Base-by-base conservation (phyloP, 306 rosid genomes). In the Amphicarpaea edgeworthii region DNA sequence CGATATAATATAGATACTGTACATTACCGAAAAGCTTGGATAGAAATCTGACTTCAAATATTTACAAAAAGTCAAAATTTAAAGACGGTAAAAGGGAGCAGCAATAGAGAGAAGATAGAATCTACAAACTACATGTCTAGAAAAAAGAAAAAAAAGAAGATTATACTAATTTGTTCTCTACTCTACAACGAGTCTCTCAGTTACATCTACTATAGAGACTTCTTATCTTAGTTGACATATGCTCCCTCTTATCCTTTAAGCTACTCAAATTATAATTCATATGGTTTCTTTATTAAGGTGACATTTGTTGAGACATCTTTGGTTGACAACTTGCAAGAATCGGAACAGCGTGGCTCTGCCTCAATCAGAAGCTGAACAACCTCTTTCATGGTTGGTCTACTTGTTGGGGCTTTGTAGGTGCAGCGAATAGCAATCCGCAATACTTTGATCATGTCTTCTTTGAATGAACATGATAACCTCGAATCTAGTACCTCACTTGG, bases 351-450 rank as follows among this genome's bases (percentile, higher is more conserved):
- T 61, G 97, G 93, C 73, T 88, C 85, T 45, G 98, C 92, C 70
- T 90, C 92, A 34, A 88, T 83, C 62, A 96, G 82, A 20, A 89
- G 64, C 75, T 87, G 93, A 78, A 92, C 98, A 32, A 90, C 98
- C 76, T 96, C 98, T 72, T 90, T 96, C 98, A 96, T 96, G 83
- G 92, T 88, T 55, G 99, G 99, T 34, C 99, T 81, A 66, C 77
- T 89, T 24, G 93, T 69, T 42, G 97, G 97, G 68, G 87, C 80
- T 85, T 96, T 92, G 85, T 87, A 90, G 71, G 98, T 96, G 76
- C 98, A 92, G 0, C 97, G 86, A 34, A 96, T 89, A 3, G 99
- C 99, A 47, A 96, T 81, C 23, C 93, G 68, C 6, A 96, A 85
- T 37, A 87, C 93, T 43, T 87, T 83, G 70, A 92, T 85, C 87